phyloP scores from a whole-genome alignment of 257 asterid genomes.

The Lavandula angustifolia region DNA sequence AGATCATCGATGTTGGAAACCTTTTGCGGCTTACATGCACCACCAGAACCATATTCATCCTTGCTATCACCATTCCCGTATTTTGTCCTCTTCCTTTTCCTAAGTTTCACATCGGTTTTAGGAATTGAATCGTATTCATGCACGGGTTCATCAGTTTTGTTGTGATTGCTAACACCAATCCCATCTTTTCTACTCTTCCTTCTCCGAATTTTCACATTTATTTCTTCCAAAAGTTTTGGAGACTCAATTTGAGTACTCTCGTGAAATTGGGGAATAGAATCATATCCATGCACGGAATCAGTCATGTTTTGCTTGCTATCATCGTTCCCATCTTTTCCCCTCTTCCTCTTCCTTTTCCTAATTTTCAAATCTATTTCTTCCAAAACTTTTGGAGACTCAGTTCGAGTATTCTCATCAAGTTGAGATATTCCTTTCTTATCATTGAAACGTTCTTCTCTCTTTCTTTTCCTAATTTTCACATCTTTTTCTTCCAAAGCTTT shows the following conservation, averaged over 20 bases:
- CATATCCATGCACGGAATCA: too few relatives aligned
- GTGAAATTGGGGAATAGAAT: not conserved
- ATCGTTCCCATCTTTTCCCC: slow-evolving; percentile 10
- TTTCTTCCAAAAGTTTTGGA: too few relatives aligned
- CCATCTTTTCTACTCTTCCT: slow-evolving; percentile 13
- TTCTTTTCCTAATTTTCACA: too few relatives aligned
- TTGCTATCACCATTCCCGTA: slow-evolving; percentile 3
- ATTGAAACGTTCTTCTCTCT: too few relatives aligned
- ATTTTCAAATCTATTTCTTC: not conserved
- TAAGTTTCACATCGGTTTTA: too few relatives aligned
- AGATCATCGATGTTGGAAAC: slow-evolving; percentile 32
- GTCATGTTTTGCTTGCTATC: not conserved
- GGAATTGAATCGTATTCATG: too few relatives aligned
- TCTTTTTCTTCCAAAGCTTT: too few relatives aligned
- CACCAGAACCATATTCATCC: slow-evolving; percentile 21
- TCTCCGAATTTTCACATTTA: too few relatives aligned
- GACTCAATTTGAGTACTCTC: not conserved
- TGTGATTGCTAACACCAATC: slow-evolving; percentile 18
- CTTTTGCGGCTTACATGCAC: slow-evolving; percentile 16
- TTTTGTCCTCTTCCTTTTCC: slow-evolving; percentile 18
- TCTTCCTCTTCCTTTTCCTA: slow-evolving; percentile 9
- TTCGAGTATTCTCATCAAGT: not conserved
- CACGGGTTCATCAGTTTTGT: too few relatives aligned
- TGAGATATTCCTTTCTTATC: not conserved
- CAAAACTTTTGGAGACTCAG: slow-evolving; percentile 12